Conservation (phyloP, 2,329 filamentous ascomycete species). For the Macrophomina pseudophaseolina region DNA sequence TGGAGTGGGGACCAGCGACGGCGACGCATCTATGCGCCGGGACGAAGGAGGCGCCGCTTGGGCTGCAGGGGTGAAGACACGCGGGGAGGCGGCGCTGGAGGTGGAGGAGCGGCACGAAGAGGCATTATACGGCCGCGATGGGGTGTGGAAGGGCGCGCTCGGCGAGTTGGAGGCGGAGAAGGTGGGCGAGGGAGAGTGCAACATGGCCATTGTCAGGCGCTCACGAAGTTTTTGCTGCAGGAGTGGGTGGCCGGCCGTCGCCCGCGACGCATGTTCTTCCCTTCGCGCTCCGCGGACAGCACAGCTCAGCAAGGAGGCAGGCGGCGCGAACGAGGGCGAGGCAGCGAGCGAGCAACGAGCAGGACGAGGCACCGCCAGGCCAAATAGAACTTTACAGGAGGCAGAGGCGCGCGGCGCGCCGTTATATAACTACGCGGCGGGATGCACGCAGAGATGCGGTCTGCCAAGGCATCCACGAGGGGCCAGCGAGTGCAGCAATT, state of each 20-base stretch:
- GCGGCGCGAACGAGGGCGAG: slow-evolving; percentile 19
- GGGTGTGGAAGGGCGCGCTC: slow-evolving; percentile 41
- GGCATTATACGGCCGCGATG: slow-evolving; percentile 41
- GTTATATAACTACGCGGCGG: slow-evolving; percentile 15
- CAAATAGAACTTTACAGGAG: background rate
- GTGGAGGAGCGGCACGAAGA: slow-evolving; percentile 37
- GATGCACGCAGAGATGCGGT: slow-evolving; percentile 15
- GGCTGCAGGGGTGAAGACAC: slow-evolving; percentile 39
- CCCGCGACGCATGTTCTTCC: slow-evolving; percentile 26
- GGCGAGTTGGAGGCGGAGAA: slow-evolving; percentile 45
- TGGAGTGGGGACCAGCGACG: slow-evolving; percentile 32
- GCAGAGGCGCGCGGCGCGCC: background rate
- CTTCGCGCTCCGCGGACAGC: slow-evolving; percentile 15
- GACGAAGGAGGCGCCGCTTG: slow-evolving; percentile 29
- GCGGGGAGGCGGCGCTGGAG: slow-evolving; percentile 39
- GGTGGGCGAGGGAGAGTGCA: slow-evolving; percentile 44
- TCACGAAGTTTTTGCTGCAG: slow-evolving; percentile 23
- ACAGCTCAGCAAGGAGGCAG: background rate
- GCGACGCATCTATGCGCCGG: slow-evolving; percentile 38
- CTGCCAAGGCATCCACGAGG: slow-evolving; percentile 23
- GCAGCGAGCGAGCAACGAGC: slow-evolving; percentile 23
- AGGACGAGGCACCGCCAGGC: slow-evolving; percentile 18
- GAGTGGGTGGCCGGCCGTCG: slow-evolving; percentile 22
- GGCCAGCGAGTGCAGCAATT: slow-evolving; percentile 11
- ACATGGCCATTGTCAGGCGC: slow-evolving; percentile 25